These are phyloP conservation scores for Endothia cerciana DNA, from an alignment of 2,329 filamentous ascomycete species.

Conservation along the genomic window DNA sequence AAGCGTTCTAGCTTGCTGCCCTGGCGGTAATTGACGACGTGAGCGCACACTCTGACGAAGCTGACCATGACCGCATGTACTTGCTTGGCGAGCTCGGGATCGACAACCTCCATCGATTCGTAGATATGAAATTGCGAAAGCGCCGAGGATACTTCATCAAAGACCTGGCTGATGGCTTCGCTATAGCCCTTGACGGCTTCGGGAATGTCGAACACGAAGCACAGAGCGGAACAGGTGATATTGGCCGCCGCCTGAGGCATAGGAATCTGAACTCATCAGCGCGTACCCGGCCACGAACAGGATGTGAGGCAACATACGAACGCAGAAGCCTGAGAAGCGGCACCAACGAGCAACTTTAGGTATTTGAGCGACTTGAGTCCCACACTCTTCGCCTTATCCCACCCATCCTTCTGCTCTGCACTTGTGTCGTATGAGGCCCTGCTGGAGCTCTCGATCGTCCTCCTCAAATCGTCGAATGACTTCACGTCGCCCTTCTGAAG, in stretches of 20 bases:
- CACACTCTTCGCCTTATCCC: slow-evolving; percentile 33
- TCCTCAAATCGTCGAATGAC: slow-evolving; percentile 32
- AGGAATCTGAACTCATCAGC: slow-evolving; percentile 29
- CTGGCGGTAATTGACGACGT: slow-evolving; percentile 37
- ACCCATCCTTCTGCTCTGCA: slow-evolving; percentile 26
- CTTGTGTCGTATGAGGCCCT: slow-evolving; percentile 22
- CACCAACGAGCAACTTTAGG: slow-evolving; percentile 33
- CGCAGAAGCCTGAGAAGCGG: slow-evolving; percentile 31
- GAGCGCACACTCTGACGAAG: slow-evolving; percentile 36
- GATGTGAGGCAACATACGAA: slow-evolving; percentile 28
- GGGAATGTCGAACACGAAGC: slow-evolving; percentile 35
- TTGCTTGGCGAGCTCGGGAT: slow-evolving; percentile 28
- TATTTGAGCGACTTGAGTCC: slow-evolving; percentile 35
- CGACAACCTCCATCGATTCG: slow-evolving; percentile 30
- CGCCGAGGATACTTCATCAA: slow-evolving; percentile 31
- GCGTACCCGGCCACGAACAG: no score
- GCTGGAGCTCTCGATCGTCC: slow-evolving; percentile 30
- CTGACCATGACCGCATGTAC: slow-evolving; percentile 34
- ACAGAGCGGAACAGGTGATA: slow-evolving; percentile 31
- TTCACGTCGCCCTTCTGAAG: slow-evolving; percentile 33
- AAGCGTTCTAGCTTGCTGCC: slow-evolving; percentile 32
- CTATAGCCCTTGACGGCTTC: slow-evolving; percentile 32
- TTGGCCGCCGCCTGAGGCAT: slow-evolving; percentile 30
- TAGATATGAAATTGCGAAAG: slow-evolving; percentile 36
- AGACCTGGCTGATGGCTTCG: slow-evolving; percentile 32